Evolutionary conservation across 352 stramenopile species (phyloP).

Genomic region (Phytophthora idaei): DNA sequence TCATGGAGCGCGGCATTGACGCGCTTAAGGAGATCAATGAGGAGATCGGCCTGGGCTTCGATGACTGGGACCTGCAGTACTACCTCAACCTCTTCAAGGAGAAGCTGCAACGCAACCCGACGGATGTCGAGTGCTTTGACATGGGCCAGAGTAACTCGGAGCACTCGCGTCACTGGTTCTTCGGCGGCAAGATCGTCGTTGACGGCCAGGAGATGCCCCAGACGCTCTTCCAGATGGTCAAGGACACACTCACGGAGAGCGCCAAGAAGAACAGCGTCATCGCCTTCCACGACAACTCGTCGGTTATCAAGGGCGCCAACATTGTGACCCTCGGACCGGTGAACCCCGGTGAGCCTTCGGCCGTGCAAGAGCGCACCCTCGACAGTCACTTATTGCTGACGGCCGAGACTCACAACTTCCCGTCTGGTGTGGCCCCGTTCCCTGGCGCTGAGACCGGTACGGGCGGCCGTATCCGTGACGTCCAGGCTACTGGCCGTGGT

Average conservation of each 20-base stretch:
- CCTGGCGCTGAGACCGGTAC: slow-evolving; percentile 97
- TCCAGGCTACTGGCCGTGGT: slow-evolving; percentile 97
- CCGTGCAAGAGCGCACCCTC: slow-evolving; percentile 66
- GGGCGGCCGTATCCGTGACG: slow-evolving; percentile 97
- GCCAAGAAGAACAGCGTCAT: slow-evolving; percentile 96
- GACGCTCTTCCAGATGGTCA: slow-evolving; percentile 99
- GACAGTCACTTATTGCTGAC: slow-evolving; percentile 97
- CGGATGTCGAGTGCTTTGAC: slow-evolving; percentile 99
- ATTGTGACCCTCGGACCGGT: slow-evolving; percentile 86
- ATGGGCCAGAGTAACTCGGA: slow-evolving; percentile 99
- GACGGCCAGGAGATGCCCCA: slow-evolving; percentile 96
- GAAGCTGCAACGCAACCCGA: slow-evolving; percentile 97
- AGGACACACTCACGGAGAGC: slow-evolving; percentile 93
- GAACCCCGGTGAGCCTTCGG: slow-evolving; percentile 66
- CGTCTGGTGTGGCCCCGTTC: slow-evolving; percentile 95
- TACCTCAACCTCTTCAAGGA: slow-evolving; percentile 98
- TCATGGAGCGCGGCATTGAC: slow-evolving; percentile 94
- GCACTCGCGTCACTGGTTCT: slow-evolving; percentile 99
- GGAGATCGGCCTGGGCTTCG: slow-evolving; percentile 96
- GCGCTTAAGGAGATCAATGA: slow-evolving; percentile 97
- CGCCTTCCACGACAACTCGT: slow-evolving; percentile 99
- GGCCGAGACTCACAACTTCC: slow-evolving; percentile 99
- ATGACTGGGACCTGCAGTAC: slow-evolving; percentile 99
- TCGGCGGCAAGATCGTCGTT: slow-evolving; percentile 98
- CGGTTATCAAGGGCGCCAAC: slow-evolving; percentile 94